Conservation (phyloP, 2,329 filamentous ascomycete species). For the Pseudopyrenochaeta lycopersici region DNA sequence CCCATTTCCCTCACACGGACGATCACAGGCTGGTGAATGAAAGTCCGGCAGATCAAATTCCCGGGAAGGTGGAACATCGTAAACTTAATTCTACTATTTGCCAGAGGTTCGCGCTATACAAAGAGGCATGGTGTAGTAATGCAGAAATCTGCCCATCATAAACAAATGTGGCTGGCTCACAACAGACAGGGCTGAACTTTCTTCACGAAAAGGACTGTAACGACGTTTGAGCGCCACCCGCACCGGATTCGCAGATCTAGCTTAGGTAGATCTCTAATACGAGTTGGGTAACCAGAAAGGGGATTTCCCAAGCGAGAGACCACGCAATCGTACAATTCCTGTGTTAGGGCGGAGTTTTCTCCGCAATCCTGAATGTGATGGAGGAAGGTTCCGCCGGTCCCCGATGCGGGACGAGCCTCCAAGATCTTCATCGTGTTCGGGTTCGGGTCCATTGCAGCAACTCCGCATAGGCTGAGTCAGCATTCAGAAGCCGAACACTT, state of each 20-base stretch:
- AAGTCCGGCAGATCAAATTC: too few relatives aligned
- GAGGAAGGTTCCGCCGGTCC: neutral
- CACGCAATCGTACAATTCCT: neutral
- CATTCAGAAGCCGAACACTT: neutral
- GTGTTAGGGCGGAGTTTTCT: neutral
- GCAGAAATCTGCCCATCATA: too few relatives aligned
- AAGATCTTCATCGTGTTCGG: slow-evolving; percentile 1
- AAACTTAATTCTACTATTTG: too few relatives aligned
- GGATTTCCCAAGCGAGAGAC: neutral
- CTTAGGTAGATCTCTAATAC: neutral
- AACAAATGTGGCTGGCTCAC: too few relatives aligned
- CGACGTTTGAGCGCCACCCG: neutral
- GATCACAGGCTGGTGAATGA: too few relatives aligned
- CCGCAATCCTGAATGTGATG: neutral
- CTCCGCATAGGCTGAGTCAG: too few relatives aligned
- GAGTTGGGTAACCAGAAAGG: neutral
- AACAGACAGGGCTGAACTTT: neutral
- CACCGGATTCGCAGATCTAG: neutral
- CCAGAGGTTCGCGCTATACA: too few relatives aligned
- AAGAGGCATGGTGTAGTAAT: too few relatives aligned
- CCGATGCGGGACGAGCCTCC: slow-evolving; percentile 10
- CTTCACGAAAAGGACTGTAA: neutral
- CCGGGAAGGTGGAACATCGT: too few relatives aligned
- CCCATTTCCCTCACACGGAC: too few relatives aligned
- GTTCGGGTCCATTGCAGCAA: neutral